Evolutionary conservation across 1,284 basidiomycete genomes (phyloP), one percentile per base, ranked within the genome.

Genomic region (Ustilago xerochloae): DNA sequence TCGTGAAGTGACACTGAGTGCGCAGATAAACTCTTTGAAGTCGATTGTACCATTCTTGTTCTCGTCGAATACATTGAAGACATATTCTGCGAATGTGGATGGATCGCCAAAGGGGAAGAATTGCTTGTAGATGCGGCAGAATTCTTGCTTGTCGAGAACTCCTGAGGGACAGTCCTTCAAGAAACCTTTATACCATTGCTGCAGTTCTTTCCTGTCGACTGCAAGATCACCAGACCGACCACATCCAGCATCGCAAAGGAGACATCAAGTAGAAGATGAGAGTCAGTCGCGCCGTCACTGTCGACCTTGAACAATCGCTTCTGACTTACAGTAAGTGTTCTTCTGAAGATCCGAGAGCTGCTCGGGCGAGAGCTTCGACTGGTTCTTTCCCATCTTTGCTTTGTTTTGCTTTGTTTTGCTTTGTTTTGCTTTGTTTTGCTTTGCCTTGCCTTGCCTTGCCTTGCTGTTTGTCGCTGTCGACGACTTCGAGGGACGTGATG

Each of bases 171-270:
- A 99, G 87, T 99, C 97, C 86, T 96, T 98, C 84, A 96, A 90
- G 87, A 98, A 99, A 49, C 96, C 96, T 86, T 98, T 98, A 89
- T 98, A 97, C 96, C 97, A 99, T 89, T 98, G 95, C 87, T 99
- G 96, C 56, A 99, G 90, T 86, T 99, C 97, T 86, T 95, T 93
- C 90, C 98, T 97, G 88, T 99, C 97, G 86, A 99, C 97, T 99
- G 85, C 7, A 18, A 5, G 16, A 26, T 33, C 26, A n/a, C 39
- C 29, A 41, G 6, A 4, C 12, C 10, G 8, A 20, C 26, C 18
- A 22, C 15, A 6, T 1, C n/a, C 30, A 15, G 35, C 16, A n/a
- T 39, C 15, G 33, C 5, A 24, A 8, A n/a, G 2, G 20, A 24
- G 2, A 6, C 1, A 5, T n/a, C 8, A 18, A n/a, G 13, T 6